These are phyloP conservation scores for Ophiostoma sp. DNA, from an alignment of 2,329 filamentous ascomycete species.

Conservation along the genomic window DNA sequence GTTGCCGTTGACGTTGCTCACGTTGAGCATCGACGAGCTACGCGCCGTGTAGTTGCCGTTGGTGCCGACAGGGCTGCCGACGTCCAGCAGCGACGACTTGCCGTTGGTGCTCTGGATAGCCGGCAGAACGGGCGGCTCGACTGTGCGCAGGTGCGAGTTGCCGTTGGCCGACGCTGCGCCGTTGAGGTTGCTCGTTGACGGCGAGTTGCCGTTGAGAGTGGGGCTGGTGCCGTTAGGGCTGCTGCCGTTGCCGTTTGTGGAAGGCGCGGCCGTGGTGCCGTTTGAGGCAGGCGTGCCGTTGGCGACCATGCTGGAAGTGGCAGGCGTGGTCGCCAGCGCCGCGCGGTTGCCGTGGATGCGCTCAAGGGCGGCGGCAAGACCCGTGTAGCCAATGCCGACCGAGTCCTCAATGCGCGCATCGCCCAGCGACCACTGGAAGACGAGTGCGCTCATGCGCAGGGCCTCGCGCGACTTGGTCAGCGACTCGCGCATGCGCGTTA, in stretches of 20 bases:
- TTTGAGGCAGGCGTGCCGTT: neutral
- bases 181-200: neutral
- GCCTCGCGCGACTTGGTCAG: slow-evolving; percentile 61
- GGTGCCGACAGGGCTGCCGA: slow-evolving; percentile 5
- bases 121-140: slow-evolving; percentile 22
- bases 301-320: neutral
- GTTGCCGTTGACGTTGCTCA: neutral
- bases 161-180: neutral
- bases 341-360: slow-evolving; percentile 43
- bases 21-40: slow-evolving; percentile 26
- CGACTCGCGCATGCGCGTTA: slow-evolving; percentile 59
- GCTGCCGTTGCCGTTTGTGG: slow-evolving; percentile 16
- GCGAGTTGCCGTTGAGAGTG: neutral
- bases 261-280: neutral
- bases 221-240: neutral
- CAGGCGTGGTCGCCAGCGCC: slow-evolving; percentile 26
- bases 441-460: slow-evolving; percentile 62
- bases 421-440: slow-evolving; percentile 66
- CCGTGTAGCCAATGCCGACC: slow-evolving; percentile 66
- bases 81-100: slow-evolving; percentile 26
- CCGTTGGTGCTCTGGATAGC: slow-evolving; percentile 5
- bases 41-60: neutral
- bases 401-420: slow-evolving; percentile 58
- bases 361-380: slow-evolving; percentile 64
- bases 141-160: slow-evolving; percentile 10